Evolutionary conservation across 2,329 filamentous ascomycete genomes (phyloP).

Genomic region (Scytalidium lignicola): DNA sequence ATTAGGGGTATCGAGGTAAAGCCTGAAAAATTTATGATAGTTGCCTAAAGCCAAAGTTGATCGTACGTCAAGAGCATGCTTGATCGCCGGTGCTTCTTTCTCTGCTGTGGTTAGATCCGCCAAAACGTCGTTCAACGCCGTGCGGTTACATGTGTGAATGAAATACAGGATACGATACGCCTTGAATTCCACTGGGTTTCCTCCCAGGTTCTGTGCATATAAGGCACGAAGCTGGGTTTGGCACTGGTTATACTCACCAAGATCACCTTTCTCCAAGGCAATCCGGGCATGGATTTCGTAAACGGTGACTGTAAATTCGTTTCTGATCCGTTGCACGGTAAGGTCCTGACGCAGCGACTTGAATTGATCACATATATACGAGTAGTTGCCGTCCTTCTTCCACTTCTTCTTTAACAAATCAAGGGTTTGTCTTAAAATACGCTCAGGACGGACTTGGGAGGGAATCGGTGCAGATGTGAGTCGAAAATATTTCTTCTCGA

Average conservation of each 20-base stretch:
- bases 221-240: conserved; percentile 94
- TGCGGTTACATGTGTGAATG: conserved; percentile 97
- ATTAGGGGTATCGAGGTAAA: conserved; percentile 89
- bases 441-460: conserved; percentile 80
- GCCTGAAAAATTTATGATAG: conserved; percentile 95
- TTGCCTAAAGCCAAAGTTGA: conserved; percentile 90
- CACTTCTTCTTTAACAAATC: conserved; percentile 91
- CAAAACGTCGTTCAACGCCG: conserved; percentile 95
- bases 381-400: conserved; percentile 89
- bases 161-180: conserved; percentile 99
- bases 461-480: conserved; percentile 86
- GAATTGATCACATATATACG: conserved; percentile 98
- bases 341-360: conserved; percentile 97
- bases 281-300: conserved; percentile 98
- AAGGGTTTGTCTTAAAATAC: conserved; percentile 75
- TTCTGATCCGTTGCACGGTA: conserved; percentile 95
- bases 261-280: conserved; percentile 94
- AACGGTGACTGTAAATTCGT: conserved; percentile 90
- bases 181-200: conserved; percentile 92
- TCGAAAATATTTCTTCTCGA: conserved; percentile 94
- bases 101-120: conserved; percentile 98
- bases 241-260: conserved; percentile 99
- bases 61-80: conserved; percentile 86
- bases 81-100: conserved; percentile 77
- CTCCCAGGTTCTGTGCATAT: conserved; percentile 81